These are phyloP conservation scores for Yamadazyma spencermartinsiae DNA, from an alignment of 1,139 yeast species.

Conservation along the genomic window DNA sequence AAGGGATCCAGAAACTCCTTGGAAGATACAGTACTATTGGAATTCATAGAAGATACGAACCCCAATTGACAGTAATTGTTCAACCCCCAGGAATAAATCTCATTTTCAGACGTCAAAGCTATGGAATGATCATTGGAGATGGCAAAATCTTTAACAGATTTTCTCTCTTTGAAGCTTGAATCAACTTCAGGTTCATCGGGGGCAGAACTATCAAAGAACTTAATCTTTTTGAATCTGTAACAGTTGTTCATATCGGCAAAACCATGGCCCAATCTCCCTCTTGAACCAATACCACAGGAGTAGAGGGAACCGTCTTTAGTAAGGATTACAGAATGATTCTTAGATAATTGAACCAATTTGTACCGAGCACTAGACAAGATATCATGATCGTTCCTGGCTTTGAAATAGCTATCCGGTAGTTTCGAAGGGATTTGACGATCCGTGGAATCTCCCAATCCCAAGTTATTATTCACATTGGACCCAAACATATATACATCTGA, in stretches of 20 bases:
- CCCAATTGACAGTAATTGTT: slow-evolving; percentile 71
- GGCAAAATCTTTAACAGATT: slow-evolving; percentile 41
- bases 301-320: slow-evolving; percentile 56
- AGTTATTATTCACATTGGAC: slow-evolving; percentile 60
- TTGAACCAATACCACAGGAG: slow-evolving; percentile 66
- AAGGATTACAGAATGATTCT: slow-evolving; percentile 63
- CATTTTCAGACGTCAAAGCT: slow-evolving; percentile 49
- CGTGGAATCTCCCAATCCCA: slow-evolving; percentile 71
- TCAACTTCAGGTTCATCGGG: neutral
- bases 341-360: slow-evolving; percentile 52
- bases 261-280: slow-evolving; percentile 71
- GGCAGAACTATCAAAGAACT: slow-evolving; percentile 19
- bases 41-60: slow-evolving; percentile 33
- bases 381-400: slow-evolving; percentile 4
- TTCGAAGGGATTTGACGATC: slow-evolving; percentile 46
- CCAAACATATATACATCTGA: slow-evolving; percentile 67
- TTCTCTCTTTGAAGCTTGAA: slow-evolving; percentile 14
- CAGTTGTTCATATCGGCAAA: slow-evolving; percentile 35
- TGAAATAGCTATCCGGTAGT: slow-evolving; percentile 25
- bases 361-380: slow-evolving; percentile 38
- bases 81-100: slow-evolving; percentile 76
- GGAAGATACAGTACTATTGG: slow-evolving; percentile 12
- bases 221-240: slow-evolving; percentile 39
- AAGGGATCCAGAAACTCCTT: slow-evolving; percentile 35
- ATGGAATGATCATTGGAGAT: slow-evolving; percentile 70